These are phyloP conservation scores for Ophiocordyceps polyrhachis-furcata DNA, from an alignment of 2,329 filamentous ascomycete species.

Conservation along the genomic window DNA sequence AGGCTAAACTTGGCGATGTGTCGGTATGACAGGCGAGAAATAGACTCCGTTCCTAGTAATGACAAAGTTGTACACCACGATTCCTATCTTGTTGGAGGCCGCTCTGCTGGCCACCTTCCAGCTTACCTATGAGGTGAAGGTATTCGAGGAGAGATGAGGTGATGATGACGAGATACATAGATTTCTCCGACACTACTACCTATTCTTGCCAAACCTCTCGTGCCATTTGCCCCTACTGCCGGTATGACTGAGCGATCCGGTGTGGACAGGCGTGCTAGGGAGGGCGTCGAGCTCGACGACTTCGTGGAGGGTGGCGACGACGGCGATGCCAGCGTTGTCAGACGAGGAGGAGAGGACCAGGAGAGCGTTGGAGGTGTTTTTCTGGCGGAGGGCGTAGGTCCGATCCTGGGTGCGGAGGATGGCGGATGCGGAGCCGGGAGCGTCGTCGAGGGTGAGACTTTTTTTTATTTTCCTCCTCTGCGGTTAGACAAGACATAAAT, in stretches of 20 bases:
- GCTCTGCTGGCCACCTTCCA: too few species aligned
- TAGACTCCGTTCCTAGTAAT: too few species aligned
- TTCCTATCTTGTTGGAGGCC: too few species aligned
- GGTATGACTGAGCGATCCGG: slow-evolving; percentile 10
- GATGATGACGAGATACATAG: neutral
- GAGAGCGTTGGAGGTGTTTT: slow-evolving; percentile 49
- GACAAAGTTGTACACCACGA: too few species aligned
- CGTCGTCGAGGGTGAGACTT: slow-evolving; percentile 27
- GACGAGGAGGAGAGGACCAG: slow-evolving; percentile 28
- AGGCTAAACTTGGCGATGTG: too few species aligned
- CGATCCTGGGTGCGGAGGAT: slow-evolving; percentile 31
- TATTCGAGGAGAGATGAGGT: neutral
- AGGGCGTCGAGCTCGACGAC: slow-evolving; percentile 40
- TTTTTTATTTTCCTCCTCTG: neutral
- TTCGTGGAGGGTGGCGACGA: slow-evolving; percentile 39
- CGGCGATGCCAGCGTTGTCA: slow-evolving; percentile 20
- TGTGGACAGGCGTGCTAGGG: slow-evolving; percentile 12
- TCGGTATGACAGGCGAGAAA: too few species aligned
- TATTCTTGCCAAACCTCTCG: slow-evolving; percentile 31
- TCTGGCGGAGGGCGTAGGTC: slow-evolving; percentile 42
- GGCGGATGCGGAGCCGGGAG: slow-evolving; percentile 25
- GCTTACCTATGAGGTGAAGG: too few species aligned
- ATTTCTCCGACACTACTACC: slow-evolving; percentile 14
- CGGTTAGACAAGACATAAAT: neutral
- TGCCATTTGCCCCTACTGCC: slow-evolving; percentile 36